Conservation (phyloP, 257 asterid genomes). For the Solanum phureja region DNA sequence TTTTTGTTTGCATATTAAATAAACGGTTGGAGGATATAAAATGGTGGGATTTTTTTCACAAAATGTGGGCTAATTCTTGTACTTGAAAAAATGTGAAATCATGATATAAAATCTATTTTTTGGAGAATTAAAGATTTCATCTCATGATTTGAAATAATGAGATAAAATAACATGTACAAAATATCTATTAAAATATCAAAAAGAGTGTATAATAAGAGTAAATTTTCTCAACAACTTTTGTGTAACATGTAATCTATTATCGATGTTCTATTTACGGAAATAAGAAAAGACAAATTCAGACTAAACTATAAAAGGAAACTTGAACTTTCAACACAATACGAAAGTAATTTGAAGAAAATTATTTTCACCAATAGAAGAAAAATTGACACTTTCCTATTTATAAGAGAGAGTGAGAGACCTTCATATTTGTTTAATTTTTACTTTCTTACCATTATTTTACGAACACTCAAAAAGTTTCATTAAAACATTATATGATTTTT, state of each 20-base stretch:
- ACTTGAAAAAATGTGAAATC: background rate
- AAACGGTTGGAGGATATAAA: background rate
- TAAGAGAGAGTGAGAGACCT: background rate
- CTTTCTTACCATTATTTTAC: accelerated
- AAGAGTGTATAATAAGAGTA: background rate
- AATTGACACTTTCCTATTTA: background rate
- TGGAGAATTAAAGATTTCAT: no score
- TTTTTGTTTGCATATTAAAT: background rate
- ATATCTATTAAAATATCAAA: no score
- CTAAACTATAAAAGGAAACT: background rate
- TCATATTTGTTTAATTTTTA: background rate
- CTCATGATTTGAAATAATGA: no score
- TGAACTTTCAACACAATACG: background rate
- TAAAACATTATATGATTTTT: no score
- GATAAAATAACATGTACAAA: background rate
- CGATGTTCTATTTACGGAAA: background rate
- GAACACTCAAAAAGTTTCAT: background rate
- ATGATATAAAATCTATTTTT: no score
- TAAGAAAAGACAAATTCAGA: no score
- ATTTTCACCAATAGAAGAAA: background rate
- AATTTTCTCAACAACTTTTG: background rate
- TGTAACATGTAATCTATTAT: background rate
- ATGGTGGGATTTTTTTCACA: background rate
- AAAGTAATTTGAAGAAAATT: no score
- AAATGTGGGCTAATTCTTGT: background rate